Evolutionary conservation across 2,329 filamentous ascomycete genomes (phyloP).

Genomic region (Knoxdaviesia proteae): DNA sequence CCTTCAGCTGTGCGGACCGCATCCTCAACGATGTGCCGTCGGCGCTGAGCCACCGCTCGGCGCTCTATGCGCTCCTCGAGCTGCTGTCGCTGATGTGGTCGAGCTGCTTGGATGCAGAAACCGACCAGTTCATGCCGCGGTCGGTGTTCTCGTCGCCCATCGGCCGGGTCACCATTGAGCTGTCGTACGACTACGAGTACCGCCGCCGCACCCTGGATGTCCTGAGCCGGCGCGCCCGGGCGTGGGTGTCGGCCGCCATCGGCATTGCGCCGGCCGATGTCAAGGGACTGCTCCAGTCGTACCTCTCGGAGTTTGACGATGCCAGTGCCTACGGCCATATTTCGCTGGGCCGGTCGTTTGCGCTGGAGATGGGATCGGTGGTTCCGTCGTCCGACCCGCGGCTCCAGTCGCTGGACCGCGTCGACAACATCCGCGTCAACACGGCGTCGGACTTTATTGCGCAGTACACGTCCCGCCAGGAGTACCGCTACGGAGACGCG

Average conservation of each 20-base stretch:
- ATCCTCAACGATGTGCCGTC: constrained; percentile 76
- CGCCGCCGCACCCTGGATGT: constrained; percentile 59
- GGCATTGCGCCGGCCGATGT: constrained; percentile 78
- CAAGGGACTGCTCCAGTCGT: constrained; percentile 88
- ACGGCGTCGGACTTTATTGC: constrained; percentile 90
- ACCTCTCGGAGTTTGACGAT: constrained; percentile 85
- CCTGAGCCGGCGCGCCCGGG: constrained; percentile 55
- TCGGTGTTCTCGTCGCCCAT: constrained; percentile 59
- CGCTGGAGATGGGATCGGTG: constrained; percentile 71
- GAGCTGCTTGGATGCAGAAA: constrained; percentile 83
- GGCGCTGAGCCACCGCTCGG: constrained; percentile 70
- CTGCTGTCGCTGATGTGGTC: constrained; percentile 87
- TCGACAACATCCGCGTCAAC: constrained; percentile 59
- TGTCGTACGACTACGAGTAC: constrained; percentile 84
- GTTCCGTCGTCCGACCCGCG: constrained; percentile 76
- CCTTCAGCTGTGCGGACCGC: constrained; percentile 62
- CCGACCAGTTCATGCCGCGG: constrained; percentile 77
- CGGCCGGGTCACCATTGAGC: constrained; percentile 61
- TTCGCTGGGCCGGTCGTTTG: constrained; percentile 82
- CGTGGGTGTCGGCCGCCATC: constrained; percentile 64
- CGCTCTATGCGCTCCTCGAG: constrained; percentile 81
- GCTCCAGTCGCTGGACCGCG: constrained; percentile 58
- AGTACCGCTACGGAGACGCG: constrained; percentile 74
- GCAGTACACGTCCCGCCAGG: constrained; percentile 90
- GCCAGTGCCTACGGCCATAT: constrained; percentile 81